Evolutionary conservation across 2,329 filamentous ascomycete genomes (phyloP).

Genomic region (Cercospora zeina): DNA sequence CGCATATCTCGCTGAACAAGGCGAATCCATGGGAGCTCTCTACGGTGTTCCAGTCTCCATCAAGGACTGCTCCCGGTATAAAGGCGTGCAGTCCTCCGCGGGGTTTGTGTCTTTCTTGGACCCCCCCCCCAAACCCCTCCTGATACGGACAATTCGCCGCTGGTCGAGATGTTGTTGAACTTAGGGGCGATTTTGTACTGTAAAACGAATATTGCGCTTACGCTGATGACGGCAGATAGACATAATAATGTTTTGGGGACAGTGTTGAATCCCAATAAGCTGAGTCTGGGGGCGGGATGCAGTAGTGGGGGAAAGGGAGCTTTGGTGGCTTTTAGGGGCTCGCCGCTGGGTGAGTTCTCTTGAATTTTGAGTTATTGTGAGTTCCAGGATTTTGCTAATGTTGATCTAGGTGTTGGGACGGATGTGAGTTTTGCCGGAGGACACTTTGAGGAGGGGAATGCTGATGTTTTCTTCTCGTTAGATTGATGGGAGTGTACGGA

Average conservation of each 20-base stretch:
- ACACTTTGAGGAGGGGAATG: not conserved
- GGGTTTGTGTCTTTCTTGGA: conserved; percentile 55
- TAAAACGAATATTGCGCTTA: conserved; percentile 57
- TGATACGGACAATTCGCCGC: conserved; percentile 36
- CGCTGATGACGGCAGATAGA: conserved; percentile 40
- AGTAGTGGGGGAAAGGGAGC: conserved; percentile 66
- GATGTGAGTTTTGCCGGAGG: not conserved
- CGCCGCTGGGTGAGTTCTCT: conserved; percentile 48
- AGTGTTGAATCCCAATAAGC: conserved; percentile 63
- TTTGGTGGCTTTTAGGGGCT: conserved; percentile 59
- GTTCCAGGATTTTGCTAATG: not conserved
- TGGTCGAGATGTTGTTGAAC: conserved; percentile 43
- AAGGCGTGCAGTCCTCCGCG: conserved; percentile 58
- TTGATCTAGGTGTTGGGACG: not conserved
- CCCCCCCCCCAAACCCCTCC: too few relatives aligned
- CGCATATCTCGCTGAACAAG: conserved; percentile 25
- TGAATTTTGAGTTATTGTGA: not conserved
- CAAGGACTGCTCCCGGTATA: conserved; percentile 65
- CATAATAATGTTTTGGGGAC: conserved; percentile 46
- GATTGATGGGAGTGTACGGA: conserved; percentile 57
- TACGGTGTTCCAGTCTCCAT: conserved; percentile 57
- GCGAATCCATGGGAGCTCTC: conserved; percentile 36
- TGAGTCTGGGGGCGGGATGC: conserved; percentile 62
- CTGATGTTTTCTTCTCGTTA: not conserved
- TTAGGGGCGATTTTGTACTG: conserved; percentile 54